A percentile compares a stretch with the other conserved stretches of the same genome.
Evolutionary conservation across 2,329 filamentous ascomycete genomes (phyloP).

Genomic region (Trichoderma hamatum): DNA sequence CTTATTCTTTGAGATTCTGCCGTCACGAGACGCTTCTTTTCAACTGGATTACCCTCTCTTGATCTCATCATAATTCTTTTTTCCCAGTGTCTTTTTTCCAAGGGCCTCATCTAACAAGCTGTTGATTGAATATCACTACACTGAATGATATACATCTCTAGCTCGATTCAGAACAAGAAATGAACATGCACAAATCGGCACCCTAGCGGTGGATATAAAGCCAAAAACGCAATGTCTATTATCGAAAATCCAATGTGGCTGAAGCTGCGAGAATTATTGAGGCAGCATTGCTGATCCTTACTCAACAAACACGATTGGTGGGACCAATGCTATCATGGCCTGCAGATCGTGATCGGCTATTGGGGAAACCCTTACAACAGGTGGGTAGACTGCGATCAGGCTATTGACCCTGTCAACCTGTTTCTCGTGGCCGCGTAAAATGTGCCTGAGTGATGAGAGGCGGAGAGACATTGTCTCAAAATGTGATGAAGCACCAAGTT

Average conservation of each 20-base stretch:
- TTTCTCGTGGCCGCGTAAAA: not conserved
- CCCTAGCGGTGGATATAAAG: not conserved
- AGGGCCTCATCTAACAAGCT: not conserved
- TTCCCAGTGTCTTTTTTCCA: not conserved
- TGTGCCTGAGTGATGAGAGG: not conserved
- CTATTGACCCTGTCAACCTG: not conserved
- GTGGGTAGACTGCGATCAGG: not conserved
- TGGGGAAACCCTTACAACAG: not conserved
- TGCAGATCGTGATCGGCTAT: constrained; percentile 13
- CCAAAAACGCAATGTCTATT: not conserved
- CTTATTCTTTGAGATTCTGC: not conserved
- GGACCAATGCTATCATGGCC: constrained; percentile 8
- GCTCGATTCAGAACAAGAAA: not conserved
- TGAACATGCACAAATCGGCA: not conserved
- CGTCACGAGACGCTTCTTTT: not conserved
- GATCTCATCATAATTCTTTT: too few relatives aligned
- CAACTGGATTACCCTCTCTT: not conserved
- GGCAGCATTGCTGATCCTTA: not conserved
- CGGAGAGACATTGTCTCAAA: not conserved
- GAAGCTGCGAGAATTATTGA: not conserved
- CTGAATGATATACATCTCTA: not conserved
- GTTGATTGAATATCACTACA: not conserved
- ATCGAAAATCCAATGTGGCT: not conserved
- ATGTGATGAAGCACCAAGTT: not conserved
- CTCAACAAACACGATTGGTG: not conserved